Percentiles rank a stretch among this genome's conserved stretches.
These are phyloP conservation scores for Cylindrotheca fusiformis DNA, from an alignment of 108 stramenopile species.

Conservation along the genomic window DNA sequence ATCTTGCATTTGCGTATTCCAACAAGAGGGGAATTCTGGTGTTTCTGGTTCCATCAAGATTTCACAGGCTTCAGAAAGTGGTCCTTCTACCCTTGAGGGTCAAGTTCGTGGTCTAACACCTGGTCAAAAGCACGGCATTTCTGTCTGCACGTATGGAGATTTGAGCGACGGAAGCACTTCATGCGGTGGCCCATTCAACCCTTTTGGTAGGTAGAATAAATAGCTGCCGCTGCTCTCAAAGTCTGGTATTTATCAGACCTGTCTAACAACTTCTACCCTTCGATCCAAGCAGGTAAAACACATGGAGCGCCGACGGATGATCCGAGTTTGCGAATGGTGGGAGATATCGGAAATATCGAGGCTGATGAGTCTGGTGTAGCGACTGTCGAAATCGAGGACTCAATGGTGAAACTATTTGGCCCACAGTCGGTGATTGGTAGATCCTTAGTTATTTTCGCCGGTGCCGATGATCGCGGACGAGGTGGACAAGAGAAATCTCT, in stretches of 20 bases:
- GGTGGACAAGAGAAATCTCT: slow-evolving; percentile 90
- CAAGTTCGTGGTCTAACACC: slow-evolving; percentile 76
- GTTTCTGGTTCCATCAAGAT: slow-evolving; percentile 54
- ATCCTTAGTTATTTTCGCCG: slow-evolving; percentile 82
- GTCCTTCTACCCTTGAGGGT: slow-evolving; percentile 66
- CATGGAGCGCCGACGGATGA: slow-evolving; percentile 88
- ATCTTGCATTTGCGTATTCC: slow-evolving; percentile 40
- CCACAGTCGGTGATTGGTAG: slow-evolving; percentile 93
- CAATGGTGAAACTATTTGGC: slow-evolving; percentile 83
- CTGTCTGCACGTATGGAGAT: slow-evolving; percentile 83
- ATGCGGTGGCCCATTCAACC: slow-evolving; percentile 89
- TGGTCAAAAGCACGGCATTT: slow-evolving; percentile 85
- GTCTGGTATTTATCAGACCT: neutral
- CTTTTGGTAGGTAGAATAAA: slow-evolving; percentile 77
- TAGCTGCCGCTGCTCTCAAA: too few relatives aligned
- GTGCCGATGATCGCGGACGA: slow-evolving; percentile 87
- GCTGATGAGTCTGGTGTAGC: slow-evolving; percentile 66
- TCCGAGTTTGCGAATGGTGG: slow-evolving; percentile 75
- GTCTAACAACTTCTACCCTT: neutral
- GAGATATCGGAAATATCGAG: slow-evolving; percentile 82
- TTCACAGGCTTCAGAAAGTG: slow-evolving; percentile 66
- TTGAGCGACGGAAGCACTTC: slow-evolving; percentile 66
- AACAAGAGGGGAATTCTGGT: slow-evolving; percentile 32
- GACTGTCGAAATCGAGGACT: slow-evolving; percentile 72
- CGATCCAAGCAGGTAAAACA: slow-evolving; percentile 44